Conservation (phyloP, 345 rosid species). For the Gossypium longicalyx region DNA sequence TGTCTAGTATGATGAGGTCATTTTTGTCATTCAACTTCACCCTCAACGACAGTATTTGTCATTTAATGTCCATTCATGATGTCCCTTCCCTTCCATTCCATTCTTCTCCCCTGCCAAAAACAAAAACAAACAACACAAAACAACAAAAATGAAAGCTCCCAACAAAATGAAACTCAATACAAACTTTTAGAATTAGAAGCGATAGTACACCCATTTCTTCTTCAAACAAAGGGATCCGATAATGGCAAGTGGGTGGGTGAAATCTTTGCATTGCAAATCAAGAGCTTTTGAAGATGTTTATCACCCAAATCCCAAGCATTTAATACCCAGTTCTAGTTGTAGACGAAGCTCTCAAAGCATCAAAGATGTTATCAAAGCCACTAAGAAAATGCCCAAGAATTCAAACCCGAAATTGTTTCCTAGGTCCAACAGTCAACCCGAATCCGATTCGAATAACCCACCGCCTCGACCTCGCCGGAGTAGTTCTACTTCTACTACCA, state of each 20-base stretch:
- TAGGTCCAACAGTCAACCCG: slow-evolving; percentile 23
- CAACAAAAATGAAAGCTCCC: not conserved
- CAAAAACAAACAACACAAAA: not conserved
- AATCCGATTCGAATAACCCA: slow-evolving; percentile 22
- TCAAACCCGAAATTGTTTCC: slow-evolving; percentile 12
- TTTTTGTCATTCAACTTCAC: slow-evolving; percentile 23
- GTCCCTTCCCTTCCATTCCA: slow-evolving; percentile 13
- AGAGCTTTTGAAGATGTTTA: slow-evolving; percentile 86
- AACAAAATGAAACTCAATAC: not conserved
- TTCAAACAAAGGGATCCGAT: slow-evolving; percentile 8
- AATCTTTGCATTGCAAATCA: slow-evolving; percentile 87
- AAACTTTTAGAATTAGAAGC: slow-evolving; percentile 22
- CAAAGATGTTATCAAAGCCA: slow-evolving; percentile 64
- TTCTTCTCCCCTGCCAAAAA: not conserved
- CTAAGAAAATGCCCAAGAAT: slow-evolving; percentile 28
- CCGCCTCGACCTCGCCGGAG: slow-evolving; percentile 31
- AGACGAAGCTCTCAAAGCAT: slow-evolving; percentile 50
- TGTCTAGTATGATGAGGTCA: slow-evolving; percentile 11
- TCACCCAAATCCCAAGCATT: slow-evolving; percentile 43
- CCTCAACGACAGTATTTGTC: not conserved
- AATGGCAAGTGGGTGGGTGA: slow-evolving; percentile 87
- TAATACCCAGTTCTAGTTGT: slow-evolving; percentile 64
- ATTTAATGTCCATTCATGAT: slow-evolving; percentile 44
- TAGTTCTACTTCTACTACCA: not conserved
- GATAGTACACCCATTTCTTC: not conserved